Base-by-base conservation (phyloP, 2,329 filamentous ascomycete genomes). In the Metarhizium anisopliae region DNA sequence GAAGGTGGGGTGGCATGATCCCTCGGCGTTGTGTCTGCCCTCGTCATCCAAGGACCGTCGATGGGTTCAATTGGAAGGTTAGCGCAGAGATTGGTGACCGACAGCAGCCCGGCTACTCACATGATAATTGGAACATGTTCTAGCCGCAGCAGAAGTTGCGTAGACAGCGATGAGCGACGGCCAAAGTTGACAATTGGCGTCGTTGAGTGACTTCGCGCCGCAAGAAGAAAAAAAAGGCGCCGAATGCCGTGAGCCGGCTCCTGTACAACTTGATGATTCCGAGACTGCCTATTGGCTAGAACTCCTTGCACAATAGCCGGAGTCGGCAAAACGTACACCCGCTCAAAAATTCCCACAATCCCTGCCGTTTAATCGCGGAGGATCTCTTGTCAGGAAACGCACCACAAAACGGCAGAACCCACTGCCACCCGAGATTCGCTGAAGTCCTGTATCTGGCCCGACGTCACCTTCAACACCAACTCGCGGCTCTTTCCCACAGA, bases 1-100 rank as follows among this genome's bases (percentile, higher is more conserved):
- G 94, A 47, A 99, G 85, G 73, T 93, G 87, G 59, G 90, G 89
- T 66, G 90, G 85, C 89, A 94, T 94, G 69, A 67, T 62, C 54
- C 58, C 53, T 53, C 51, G 55, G 32, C 51, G 54, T 35, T 30
- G 18, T 38, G 30, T 50, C 36, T 43, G 35, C 3, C 35, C 18
- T 25, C 54, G 47, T 53, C 53, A 55, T 52, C 52, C 32, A 43
- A 52, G 42, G 56, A 55, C 54, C 45, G 29, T 20, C 5, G 42
- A 16, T 18, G 51, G 6, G 50, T 53, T 57, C 52, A 36, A n/a
- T 52, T 47, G n/a, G 35, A 25, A 32, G n/a, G 55, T 58, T 20
- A 58, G 57, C 36, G 32, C 35, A 43, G 38, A 7, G 4, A 49
- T 14, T 47, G 36, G 49, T 18, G 18, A 14, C 14, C 13, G 20